A percentile compares a stretch with the other conserved stretches of the same genome.
These are phyloP conservation scores for Aspergillus sp. DNA, from an alignment of 2,329 filamentous ascomycete genomes.

Conservation along the genomic window DNA sequence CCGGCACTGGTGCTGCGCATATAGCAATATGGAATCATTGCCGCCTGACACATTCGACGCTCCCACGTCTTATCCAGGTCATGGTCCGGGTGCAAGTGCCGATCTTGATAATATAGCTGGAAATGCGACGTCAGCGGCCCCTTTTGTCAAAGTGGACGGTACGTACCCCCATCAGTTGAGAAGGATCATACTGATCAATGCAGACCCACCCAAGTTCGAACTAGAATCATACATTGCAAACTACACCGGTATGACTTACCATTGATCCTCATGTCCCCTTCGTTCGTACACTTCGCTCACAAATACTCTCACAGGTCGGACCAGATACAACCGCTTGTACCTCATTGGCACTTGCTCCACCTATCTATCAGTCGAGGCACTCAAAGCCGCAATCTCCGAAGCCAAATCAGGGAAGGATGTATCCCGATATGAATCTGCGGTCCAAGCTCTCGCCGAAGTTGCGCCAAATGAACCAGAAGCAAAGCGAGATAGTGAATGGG, in stretches of 20 bases:
- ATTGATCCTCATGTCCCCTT: background rate
- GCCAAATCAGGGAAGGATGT: constrained; percentile 76
- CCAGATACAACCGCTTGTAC: constrained; percentile 75
- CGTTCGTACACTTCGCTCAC: constrained; percentile 5
- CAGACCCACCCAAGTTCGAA: constrained; percentile 83
- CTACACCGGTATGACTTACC: constrained; percentile 65
- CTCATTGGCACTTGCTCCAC: constrained; percentile 78
- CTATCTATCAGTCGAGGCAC: constrained; percentile 73
- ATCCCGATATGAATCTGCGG: constrained; percentile 66
- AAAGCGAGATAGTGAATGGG: constrained; percentile 69
- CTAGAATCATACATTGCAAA: constrained; percentile 88
- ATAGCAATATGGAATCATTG: background rate
- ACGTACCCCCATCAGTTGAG: background rate
- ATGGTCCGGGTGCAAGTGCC: background rate
- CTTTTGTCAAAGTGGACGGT: background rate
- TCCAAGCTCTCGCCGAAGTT: constrained; percentile 62
- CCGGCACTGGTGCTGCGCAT: background rate
- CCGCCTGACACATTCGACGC: background rate
- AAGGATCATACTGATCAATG: background rate
- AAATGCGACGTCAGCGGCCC: background rate
- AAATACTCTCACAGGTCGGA: constrained; percentile 59
- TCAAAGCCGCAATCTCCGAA: constrained; percentile 73
- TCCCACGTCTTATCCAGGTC: background rate
- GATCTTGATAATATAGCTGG: background rate
- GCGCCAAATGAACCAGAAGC: constrained; percentile 69